Base-by-base conservation (phyloP, 495 filamentous ascomycete species). In the Trichoderma virens region DNA sequence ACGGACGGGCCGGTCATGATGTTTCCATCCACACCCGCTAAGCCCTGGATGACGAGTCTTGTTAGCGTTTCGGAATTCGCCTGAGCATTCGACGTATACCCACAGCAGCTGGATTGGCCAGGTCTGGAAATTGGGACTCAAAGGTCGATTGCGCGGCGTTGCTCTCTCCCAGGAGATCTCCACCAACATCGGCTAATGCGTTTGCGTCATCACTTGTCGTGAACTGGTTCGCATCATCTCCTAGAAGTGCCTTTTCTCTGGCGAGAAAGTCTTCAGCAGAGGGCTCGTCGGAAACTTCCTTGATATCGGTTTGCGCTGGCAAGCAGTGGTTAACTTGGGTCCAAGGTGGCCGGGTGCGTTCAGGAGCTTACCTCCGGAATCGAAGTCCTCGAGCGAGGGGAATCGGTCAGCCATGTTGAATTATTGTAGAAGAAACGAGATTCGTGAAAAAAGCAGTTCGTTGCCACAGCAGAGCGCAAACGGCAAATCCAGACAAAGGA, bases 351-450 rank as follows among this genome's bases (percentile, higher is more conserved):
- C 5, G 32, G 28, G 32, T 61, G 25, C 23, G 59, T 62, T n/a
- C 14, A 45, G 27, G 27, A 51, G 70, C 75, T 74, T 80, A 88
- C 81, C 84, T 86, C 93, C 93, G 63, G 88, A 91, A 71, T 93
- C 89, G 75, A 98, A 92, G 73, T 98, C 94, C 75, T 98, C 94
- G 73, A 98, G 79, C 25, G 94, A 95, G 62, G 94, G 94, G 77
- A 98, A 98, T 72, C 93, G 82, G 78, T 98, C 92, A 25, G 94
- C 93, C 94, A 98, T 98, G 59, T 72, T 73, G 71, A 66, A 25
- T 11, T 16, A 8, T 28, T 7, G 8, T 14, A 5, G 2, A 56
- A 14, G 27, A 20, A 23, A 20, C 43, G 4, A 47, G 43, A 47
- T 20, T 20, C 43, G n/a, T 16, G 35, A 20, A 25, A 4, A 39